phyloP scores from a whole-genome alignment of 768 basidiomycete genomes.

The Obba rivulosa region DNA sequence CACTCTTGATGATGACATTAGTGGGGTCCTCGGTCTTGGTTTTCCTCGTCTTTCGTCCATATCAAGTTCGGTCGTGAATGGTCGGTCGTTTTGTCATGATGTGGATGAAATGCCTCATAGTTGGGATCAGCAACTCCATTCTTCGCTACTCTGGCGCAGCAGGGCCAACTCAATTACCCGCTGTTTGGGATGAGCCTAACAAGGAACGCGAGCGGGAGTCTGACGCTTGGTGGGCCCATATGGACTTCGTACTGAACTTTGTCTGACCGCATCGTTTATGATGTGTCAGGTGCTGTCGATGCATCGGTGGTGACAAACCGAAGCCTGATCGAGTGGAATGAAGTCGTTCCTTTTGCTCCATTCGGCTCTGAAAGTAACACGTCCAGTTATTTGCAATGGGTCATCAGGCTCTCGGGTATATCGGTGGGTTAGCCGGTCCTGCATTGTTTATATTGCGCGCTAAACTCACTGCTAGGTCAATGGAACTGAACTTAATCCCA shows the following conservation, averaged over 20 bases:
- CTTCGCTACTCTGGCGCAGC: slow-evolving; percentile 54
- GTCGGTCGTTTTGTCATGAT: slow-evolving; percentile 29
- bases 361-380: slow-evolving; percentile 48
- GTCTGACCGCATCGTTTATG: neutral
- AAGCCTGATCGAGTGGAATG: slow-evolving; percentile 64
- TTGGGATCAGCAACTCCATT: slow-evolving; percentile 55
- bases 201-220: slow-evolving; percentile 51
- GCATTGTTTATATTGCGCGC: neutral
- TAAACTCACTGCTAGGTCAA: slow-evolving; percentile 43
- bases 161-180: slow-evolving; percentile 66
- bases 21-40: slow-evolving; percentile 71
- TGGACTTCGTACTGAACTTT: slow-evolving; percentile 1
- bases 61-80: slow-evolving; percentile 36
- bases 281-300: slow-evolving; percentile 71
- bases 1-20: slow-evolving; percentile 54
- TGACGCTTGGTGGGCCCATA: slow-evolving; percentile 52
- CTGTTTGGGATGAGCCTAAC: slow-evolving; percentile 70
- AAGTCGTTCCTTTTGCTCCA: slow-evolving; percentile 70
- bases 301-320: slow-evolving; percentile 57
- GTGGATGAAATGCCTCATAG: slow-evolving; percentile 1
- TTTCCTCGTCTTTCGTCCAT: slow-evolving; percentile 71
- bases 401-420: slow-evolving; percentile 52
- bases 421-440: slow-evolving; percentile 34
- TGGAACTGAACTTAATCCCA: slow-evolving; percentile 42
- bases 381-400: slow-evolving; percentile 76